Conservation (phyloP, 164 flowering plant species). For the Aristolochia contorta region DNA sequence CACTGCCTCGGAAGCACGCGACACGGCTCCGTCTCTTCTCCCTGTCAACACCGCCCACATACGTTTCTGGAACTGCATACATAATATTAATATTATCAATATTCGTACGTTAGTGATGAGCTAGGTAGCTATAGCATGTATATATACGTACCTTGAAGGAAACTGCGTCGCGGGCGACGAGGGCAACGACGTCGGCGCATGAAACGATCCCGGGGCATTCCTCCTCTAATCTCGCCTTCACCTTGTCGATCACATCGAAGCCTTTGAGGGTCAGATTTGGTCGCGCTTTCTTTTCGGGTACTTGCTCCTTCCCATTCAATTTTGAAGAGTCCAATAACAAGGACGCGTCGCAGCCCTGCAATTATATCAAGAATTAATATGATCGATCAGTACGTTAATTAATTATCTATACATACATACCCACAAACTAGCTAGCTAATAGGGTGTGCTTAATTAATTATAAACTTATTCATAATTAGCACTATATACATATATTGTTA, state of each 20-base stretch:
- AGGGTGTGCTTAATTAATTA: no score
- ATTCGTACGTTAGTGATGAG: background rate
- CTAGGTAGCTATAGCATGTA: no score
- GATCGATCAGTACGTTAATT: no score
- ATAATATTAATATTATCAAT: no score
- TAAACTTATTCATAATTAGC: no score
- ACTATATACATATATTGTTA: no score
- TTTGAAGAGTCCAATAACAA: slow-evolving; percentile 28
- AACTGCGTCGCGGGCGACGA: slow-evolving; percentile 22
- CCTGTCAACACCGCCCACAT: slow-evolving; percentile 51
- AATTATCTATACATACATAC: no score
- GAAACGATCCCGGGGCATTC: slow-evolving; percentile 44
- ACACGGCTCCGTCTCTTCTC: slow-evolving; percentile 49
- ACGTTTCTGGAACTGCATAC: slow-evolving; percentile 29
- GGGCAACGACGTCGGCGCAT: slow-evolving; percentile 64
- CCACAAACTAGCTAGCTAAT: no score
- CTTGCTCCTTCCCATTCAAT: slow-evolving; percentile 11
- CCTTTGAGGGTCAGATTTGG: slow-evolving; percentile 31
- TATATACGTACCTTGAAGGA: no score
- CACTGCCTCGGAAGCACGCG: slow-evolving; percentile 28
- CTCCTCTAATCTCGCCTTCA: slow-evolving; percentile 25
- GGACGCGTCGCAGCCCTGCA: slow-evolving; percentile 58
- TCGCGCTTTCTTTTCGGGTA: slow-evolving; percentile 31
- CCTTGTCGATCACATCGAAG: slow-evolving; percentile 32
- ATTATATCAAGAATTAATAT: no score